phyloP scores from a whole-genome alignment of 2,329 filamentous ascomycete species.

The Fusarium praegraminearum region DNA sequence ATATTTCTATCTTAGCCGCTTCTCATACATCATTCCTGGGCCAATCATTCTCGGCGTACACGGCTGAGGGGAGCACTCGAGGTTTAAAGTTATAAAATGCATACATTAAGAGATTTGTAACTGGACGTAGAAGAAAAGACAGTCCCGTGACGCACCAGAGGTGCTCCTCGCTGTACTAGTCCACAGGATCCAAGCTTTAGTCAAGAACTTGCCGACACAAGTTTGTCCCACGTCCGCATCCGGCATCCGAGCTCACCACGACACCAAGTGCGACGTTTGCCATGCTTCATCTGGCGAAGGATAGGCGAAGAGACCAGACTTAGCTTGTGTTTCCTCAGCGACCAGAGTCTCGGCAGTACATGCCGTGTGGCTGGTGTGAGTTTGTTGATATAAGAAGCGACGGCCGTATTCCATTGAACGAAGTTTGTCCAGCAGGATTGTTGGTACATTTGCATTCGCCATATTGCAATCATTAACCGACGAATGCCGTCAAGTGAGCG shows the following conservation, averaged over 20 bases:
- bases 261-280: conserved; percentile 7
- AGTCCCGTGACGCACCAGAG: not conserved
- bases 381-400: conserved; percentile 14
- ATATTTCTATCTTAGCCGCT: no score
- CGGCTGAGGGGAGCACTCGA: not conserved
- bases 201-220: not conserved
- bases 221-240: conserved; percentile 21
- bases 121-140: not conserved
- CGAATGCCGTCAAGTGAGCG: not conserved
- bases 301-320: conserved; percentile 6
- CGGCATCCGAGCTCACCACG: conserved; percentile 11
- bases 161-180: not conserved
- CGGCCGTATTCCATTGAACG: not conserved
- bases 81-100: not conserved
- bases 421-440: not conserved
- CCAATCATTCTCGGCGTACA: not conserved
- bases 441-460: not conserved
- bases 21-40: no score
- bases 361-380: not conserved
- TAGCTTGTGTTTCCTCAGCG: conserved; percentile 5
- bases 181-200: not conserved
- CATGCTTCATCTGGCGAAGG: conserved; percentile 35
- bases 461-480: not conserved
- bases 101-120: not conserved
- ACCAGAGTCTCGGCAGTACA: not conserved